Base-by-base conservation (phyloP, 768 basidiomycete genomes). In the Lentinula sp. region DNA sequence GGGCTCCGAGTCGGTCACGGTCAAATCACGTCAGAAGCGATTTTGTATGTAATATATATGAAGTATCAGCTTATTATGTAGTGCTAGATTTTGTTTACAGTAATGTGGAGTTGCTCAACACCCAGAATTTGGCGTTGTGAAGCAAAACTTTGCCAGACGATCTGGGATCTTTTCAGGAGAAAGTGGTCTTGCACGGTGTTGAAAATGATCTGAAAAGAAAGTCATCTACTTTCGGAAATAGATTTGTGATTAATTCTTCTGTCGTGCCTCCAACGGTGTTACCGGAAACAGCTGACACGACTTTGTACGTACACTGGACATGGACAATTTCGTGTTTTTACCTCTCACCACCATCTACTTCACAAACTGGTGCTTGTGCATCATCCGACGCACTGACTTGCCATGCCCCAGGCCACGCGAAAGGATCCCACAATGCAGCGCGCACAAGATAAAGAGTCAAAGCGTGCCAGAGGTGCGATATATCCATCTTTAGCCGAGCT, bases 401-500 rank as follows among this genome's bases (percentile, higher is more conserved):
- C 61, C 20, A 85, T 84, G 83, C 81, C 83, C 28, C 81, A 79
- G 72, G 77, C 79, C 37, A 67, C 74, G 49, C 79, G 81, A 65
- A 77, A 77, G 63, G 82, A 80, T 68, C 62, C 64, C n/a, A 72
- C 75, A 35, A 66, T 67, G 12, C 83, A 82, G 62, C 79, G 79
- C 52, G 77, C 79, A 15, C 81, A 84, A 58, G 85, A 87, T 66
- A 86, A 87, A 68, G 85, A 87, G 74, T 79, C 83, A 7, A 87
- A 87, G 67, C 77, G 85, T 43, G 84, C 84, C 2, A 75, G 84
- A 65, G 85, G 85, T 73, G 66, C n/a, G 70, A 63, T n/a, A 18
- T 36, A 20, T 36, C 43, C 42, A 18, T 37, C 12, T 32, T 35
- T 43, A 28, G 13, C 16, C 46, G 20, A 8, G 12, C 18, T 46